Percentiles rank a stretch among this genome's conserved stretches.
Evolutionary conservation across 228 moss, liverwort and hornwort species (phyloP).

Genomic region (Sphagnum fallax): DNA sequence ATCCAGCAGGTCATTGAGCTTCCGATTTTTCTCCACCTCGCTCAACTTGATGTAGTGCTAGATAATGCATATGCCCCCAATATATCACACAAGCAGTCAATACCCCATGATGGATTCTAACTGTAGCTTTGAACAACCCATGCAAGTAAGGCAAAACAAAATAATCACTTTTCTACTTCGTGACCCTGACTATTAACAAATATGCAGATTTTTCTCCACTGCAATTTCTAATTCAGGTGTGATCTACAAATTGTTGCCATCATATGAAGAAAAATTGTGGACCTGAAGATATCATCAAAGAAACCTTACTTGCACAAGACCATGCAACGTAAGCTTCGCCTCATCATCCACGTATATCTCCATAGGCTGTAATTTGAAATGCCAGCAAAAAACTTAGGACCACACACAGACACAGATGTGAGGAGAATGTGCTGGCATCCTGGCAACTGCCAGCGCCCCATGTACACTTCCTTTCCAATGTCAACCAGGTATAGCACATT

Average conservation of each 20-base stretch:
- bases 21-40: slow-evolving; percentile 98
- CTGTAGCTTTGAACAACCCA: neutral
- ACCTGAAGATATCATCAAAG: neutral
- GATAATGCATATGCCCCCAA: neutral
- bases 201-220: neutral
- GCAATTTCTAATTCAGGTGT: neutral
- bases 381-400: slow-evolving; percentile 65
- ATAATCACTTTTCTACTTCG: neutral
- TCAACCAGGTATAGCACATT: slow-evolving; percentile 54
- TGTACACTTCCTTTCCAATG: slow-evolving; percentile 65
- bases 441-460: slow-evolving; percentile 55
- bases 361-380: slow-evolving; percentile 86
- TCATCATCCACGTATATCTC: slow-evolving; percentile 99
- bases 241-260: neutral
- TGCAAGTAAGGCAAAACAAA: neutral
- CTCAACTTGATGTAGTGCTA: slow-evolving; percentile 99
- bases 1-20: slow-evolving; percentile 93
- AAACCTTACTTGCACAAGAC: slow-evolving; percentile 70
- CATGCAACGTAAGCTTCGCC: slow-evolving; percentile 94
- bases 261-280: neutral
- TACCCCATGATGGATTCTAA: neutral
- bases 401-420: slow-evolving; percentile 76
- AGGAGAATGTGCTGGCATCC: slow-evolving; percentile 60
- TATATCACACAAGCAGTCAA: neutral
- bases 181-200: neutral